Evolutionary conservation across 83 land plant species (phyloP).

Genomic region (Diphasiastrum complanatum): DNA sequence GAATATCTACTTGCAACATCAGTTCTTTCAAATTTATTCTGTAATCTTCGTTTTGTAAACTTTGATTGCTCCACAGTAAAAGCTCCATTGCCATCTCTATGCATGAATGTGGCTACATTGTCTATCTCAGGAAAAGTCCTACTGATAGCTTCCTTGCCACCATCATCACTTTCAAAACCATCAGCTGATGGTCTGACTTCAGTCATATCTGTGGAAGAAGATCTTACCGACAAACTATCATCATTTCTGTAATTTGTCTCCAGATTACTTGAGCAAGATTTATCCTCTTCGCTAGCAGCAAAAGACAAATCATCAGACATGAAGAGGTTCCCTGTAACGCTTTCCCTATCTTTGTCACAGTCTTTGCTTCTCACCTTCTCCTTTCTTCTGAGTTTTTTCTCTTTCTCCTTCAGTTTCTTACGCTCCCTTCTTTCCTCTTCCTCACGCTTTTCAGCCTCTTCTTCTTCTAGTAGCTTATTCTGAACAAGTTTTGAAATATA

Average conservation of each 20-base stretch:
- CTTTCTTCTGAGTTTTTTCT: constrained; percentile 82
- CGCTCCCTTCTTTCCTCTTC: constrained; percentile 91
- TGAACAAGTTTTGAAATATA: constrained; percentile 25
- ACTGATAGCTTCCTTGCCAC: constrained; percentile 14
- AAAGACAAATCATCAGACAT: background rate
- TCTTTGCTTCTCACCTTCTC: constrained; percentile 78
- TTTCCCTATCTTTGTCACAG: constrained; percentile 45
- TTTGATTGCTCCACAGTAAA: constrained; percentile 55
- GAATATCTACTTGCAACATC: constrained; percentile 33
- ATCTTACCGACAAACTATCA: constrained; percentile 28
- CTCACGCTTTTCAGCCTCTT: constrained; percentile 88
- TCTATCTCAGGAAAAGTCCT: constrained; percentile 18
- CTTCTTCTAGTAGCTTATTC: constrained; percentile 96
- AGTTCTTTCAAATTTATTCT: constrained; percentile 29
- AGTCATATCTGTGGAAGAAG: constrained; percentile 37
- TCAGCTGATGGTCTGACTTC: constrained; percentile 22
- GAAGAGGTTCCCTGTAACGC: background rate
- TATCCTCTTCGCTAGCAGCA: background rate
- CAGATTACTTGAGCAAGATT: too few species aligned
- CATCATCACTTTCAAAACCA: constrained; percentile 18
- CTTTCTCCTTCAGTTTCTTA: constrained; percentile 74
- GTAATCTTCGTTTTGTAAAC: constrained; percentile 46
- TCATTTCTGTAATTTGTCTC: constrained; percentile 20
- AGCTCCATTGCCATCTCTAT: constrained; percentile 43
- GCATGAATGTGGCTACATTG: constrained; percentile 36